Base-by-base conservation (phyloP, 371 early-diverging fungal species). In the Capillidium heterosporum region DNA sequence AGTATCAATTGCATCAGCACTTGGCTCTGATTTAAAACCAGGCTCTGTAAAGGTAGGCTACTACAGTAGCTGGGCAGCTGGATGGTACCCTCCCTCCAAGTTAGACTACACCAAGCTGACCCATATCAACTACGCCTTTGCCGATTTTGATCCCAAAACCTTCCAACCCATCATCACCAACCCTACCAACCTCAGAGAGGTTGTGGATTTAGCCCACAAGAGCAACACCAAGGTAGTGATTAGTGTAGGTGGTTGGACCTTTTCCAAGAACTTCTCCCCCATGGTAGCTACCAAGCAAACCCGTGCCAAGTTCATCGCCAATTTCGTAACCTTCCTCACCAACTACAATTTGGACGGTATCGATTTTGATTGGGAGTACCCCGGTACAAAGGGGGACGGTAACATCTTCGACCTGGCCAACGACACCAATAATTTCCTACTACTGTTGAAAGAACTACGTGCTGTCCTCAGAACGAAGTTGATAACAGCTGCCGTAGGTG, bases 351-450 rank as follows among this genome's bases (percentile, higher is more conserved):
- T 40, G 40, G 57, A 57, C 24, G 57, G 57, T 15, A 64, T 54
- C 57, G 67, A 60, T 61, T 61, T 60, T 21, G 81, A 78, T 62
- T 87, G 84, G 87, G 87, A 88, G 61, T 87, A 82, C 58, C 85
- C 87, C 23, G 85, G 76, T 17, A 67, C 75, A 4, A n/a, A 15
- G 24, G 87, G 79, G 1, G 61, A 62, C 15, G 65, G 65, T 28
- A 59, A 67, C 42, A 88, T 85, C 61, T 63, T 68, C 27, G 60
- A 69, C 42, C 67, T 69, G 44, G 61, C 61, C 10, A 63, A 76
- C 13, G 69, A 71, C 46, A 61, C 78, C 13, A 71, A 60, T 47
- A 81, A 83, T 60, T 67, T 77, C 32, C 60, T 83, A 57, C 65
- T 63, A 2, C 67, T 86, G 10, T 65, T 88, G 1, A 60, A 71